A percentile compares a stretch with the other conserved stretches of the same genome.
phyloP scores from a whole-genome alignment of 164 flowering plant genomes.

The Aristolochia fimbriata region DNA sequence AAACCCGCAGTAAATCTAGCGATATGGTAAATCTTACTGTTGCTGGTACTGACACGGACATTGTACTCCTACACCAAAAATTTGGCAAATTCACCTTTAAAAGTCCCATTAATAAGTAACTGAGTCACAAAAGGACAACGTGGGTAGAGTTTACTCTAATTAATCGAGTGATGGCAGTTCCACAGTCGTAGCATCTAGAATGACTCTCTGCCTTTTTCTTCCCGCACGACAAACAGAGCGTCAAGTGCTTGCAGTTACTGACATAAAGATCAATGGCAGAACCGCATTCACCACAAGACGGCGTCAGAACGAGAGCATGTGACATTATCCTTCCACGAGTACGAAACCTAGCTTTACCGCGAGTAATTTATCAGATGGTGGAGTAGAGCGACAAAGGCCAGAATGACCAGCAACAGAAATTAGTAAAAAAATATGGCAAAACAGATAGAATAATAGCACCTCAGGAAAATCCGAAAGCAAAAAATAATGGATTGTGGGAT shows the following conservation, averaged over 20 bases:
- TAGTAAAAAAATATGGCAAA: background rate
- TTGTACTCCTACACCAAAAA: conserved; percentile 56
- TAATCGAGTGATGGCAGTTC: conserved; percentile 52
- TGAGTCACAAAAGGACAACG: background rate
- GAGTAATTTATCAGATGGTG: background rate
- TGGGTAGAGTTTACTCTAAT: conserved; percentile 39
- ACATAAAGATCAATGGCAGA: conserved; percentile 65
- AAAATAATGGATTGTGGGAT: background rate
- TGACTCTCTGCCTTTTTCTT: conserved; percentile 61
- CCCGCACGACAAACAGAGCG: conserved; percentile 78
- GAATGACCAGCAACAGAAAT: background rate
- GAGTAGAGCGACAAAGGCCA: background rate
- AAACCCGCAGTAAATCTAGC: conserved; percentile 80
- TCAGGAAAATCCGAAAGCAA: background rate
- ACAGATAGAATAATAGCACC: background rate
- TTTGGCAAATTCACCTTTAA: background rate
- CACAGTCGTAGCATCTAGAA: conserved; percentile 66
- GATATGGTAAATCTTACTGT: conserved; percentile 67
- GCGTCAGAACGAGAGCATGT: conserved; percentile 58
- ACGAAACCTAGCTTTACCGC: too few species aligned
- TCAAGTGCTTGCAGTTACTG: conserved; percentile 95
- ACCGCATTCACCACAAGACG: conserved; percentile 65
- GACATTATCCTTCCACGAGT: conserved; percentile 37
- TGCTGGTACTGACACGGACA: conserved; percentile 59
- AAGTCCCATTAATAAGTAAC: background rate